phyloP scores from a whole-genome alignment of 495 filamentous ascomycete genomes.

The Clavariopsis aquatica region DNA sequence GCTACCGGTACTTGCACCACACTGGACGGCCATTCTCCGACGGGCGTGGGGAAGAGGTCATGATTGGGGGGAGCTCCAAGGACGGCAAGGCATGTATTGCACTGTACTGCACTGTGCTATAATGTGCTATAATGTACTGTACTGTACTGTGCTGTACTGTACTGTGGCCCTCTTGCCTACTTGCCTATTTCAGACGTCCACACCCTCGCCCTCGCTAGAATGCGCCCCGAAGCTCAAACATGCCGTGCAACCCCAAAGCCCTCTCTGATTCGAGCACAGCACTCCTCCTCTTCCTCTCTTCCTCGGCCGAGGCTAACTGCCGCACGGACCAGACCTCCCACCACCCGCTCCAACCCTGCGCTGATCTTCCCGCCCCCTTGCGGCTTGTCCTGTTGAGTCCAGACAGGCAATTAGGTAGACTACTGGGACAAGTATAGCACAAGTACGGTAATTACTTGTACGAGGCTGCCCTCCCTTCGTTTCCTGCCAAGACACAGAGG shows the following conservation, averaged over 20 bases:
- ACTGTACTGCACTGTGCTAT: no score
- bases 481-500: neutral
- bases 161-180: neutral
- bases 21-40: neutral
- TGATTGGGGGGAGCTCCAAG: no score
- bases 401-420: neutral
- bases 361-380: neutral
- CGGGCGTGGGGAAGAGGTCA: no score
- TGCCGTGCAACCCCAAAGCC: neutral
- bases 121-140: no score
- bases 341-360: neutral
- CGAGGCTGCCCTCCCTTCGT: neutral
- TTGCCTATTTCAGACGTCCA: neutral
- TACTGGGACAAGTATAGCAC: neutral
- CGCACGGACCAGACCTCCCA: neutral
- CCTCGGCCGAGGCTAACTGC: constrained; percentile 8
- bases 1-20: neutral
- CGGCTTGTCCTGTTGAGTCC: neutral
- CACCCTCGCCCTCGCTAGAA: neutral
- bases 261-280: neutral
- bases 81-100: no score
- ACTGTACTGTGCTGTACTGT: no score
- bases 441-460: neutral
- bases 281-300: neutral
- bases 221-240: neutral